Evolutionary conservation across 2,329 filamentous ascomycete species (phyloP), one percentile per base, ranked within the genome.

Genomic region (Aureobasidium leucospermi): DNA sequence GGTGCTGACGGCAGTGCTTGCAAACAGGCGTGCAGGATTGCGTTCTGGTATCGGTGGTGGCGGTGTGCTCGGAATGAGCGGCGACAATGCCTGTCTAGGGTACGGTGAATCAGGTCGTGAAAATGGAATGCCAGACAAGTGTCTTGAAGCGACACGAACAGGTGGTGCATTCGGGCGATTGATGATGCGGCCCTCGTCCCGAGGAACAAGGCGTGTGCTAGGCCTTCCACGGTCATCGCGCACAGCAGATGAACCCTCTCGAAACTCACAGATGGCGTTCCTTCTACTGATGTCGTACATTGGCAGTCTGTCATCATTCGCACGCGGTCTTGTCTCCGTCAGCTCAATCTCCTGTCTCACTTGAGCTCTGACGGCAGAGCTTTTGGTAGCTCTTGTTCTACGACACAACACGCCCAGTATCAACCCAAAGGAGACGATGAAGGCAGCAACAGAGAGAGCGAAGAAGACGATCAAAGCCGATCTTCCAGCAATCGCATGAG

Each of bases 371-470:
- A 16, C 41, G 10, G 8, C 29, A 19, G 52, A 23, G 31, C 16
- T 38, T n/a, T 42, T 57, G 6, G 41, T 57, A 2, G 31, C 32
- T 48, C 43, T 15, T 10, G 55, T 31, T 41, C 55, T 47, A 10
- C 55, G 55, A 32, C 55, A 58, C 15, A 58, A n/a, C 8, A 58
- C 55, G 5, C 43, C 55, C 43, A 58, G 11, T 10, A 58, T 41
- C 32, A 58, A 43, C 1, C 32, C 15, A 41, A 58, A 48, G 9
- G 43, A 38, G 6, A 48, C 15, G 28, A 41, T 34, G 43, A 58
- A 58, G 8, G 43, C 43, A 8, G 34, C 39, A 6, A 58, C 15
- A 7, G 42, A 47, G 13, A 58, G 13, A 3, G 32, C 19, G 34
- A 47, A 58, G 43, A 58, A 58, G 7, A 41, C 55, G 6, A 32